Base-by-base conservation (phyloP, 306 rosid species). In the Acacia acuminata region DNA sequence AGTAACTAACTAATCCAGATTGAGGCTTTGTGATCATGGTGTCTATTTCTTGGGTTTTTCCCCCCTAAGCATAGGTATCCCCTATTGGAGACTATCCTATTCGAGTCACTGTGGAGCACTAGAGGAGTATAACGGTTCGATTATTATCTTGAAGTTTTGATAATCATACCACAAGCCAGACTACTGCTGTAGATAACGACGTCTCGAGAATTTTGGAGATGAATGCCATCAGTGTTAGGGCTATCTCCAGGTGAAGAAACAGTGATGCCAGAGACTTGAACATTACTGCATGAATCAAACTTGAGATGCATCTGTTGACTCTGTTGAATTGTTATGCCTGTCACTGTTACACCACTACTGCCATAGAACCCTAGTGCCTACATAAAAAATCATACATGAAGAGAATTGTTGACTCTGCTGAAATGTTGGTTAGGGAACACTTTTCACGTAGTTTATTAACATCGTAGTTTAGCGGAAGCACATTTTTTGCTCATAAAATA, bases 151-250 rank as follows among this genome's bases (percentile, higher is more conserved):
- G 0, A 17, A 74, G 25, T 20, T 16, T 58, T n/a, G 42, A 65
- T 24, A 75, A 77, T 84, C 77, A 19, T 53, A 93, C 97, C 97
- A 72, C 97, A 93, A 25, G 92, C 90, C 55, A 93, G 86, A 64
- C 67, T 91, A 55, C 82, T 89, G 36, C 89, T 69, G 1, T 79
- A 90, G 51, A 93, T 91, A 81, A 61, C 79, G 12, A 88, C 96
- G 3, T 79, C 47, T 76, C 78, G 84, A 20, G 96, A 90, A 78
- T 90, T 93, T 61, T 91, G 96, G 1, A 93, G 88, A 85, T 93
- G 97, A 55, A 93, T 91, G 74, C 97, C 97, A 81, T 93, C 96
- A 0, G 97, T 93, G 86, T 93, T 93, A 75, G 94, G 96, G 77
- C 94, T 91, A 82, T 90, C 82, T 16, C 90, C 91, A 0, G 97